Evolutionary conservation across 2,329 filamentous ascomycete species (phyloP), one percentile per base, ranked within the genome.

Genomic region (Cercospora berteroae): DNA sequence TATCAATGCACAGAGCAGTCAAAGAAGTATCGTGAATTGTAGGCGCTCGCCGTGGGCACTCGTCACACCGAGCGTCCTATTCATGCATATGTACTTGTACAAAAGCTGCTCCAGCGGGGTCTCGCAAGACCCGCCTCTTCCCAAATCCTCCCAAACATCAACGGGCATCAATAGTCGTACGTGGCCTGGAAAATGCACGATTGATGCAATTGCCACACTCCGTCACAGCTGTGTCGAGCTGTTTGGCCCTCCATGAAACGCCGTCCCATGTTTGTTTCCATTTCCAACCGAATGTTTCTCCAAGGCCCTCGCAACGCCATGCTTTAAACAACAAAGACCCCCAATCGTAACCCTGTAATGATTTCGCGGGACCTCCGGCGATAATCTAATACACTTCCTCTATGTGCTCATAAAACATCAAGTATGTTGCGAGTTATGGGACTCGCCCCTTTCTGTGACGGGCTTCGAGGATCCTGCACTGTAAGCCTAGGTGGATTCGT

Each of bases 371-470:
- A 62, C 61, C 55, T 65, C 42, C 63, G 25, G 56, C 63, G 23
- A 57, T 20, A 9, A 68, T 64, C 59, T 68, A 31, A 52, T 65
- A 63, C 63, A 62, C 63, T 68, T 62, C 9, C 66, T 68, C 59
- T 65, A 56, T 58, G 44, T 57, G 29, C 42, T 85, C 84, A 93
- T 79, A 94, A 82, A 61, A 93, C 83, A 74, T 93, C 90, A 77
- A 92, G 89, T 74, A 94, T 94, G 67, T 89, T 93, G 65, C 91
- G 84, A 61, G 89, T 87, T 68, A 94, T 93, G 3, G 91, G 90
- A 66, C 87, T 88, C 77, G 90, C 89, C 44, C 91, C 90, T 74
- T 86, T 87, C 12, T 89, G 91, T 0, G 90, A 89, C 16, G 91
- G 91, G 76, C 90, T 93, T 72, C 91, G 82, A 13, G 91, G 91